Conservation (phyloP, 2,329 filamentous ascomycete genomes). For the Fusarium coicis region DNA sequence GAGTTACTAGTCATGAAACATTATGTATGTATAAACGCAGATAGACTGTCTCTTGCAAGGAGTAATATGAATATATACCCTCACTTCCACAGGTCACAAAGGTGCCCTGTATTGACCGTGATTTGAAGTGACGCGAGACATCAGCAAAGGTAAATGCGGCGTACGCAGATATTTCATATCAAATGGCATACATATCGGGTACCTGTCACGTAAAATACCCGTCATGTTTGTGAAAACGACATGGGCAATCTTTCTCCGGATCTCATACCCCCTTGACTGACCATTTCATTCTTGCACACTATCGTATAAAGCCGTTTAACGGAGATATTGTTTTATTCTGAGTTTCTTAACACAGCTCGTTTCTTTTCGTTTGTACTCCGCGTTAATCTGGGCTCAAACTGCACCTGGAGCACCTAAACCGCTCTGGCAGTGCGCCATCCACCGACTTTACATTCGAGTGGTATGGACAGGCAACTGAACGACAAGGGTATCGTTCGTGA, state of each 20-base stretch:
- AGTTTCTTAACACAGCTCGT: not conserved
- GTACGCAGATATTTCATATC: not conserved
- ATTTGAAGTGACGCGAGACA: not conserved
- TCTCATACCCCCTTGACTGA: not conserved
- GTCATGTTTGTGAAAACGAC: not conserved
- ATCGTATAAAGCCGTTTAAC: not conserved
- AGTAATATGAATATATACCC: slow-evolving; percentile 15
- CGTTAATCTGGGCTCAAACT: not conserved
- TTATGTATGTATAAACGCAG: slow-evolving; percentile 6
- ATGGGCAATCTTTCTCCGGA: not conserved
- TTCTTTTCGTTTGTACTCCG: not conserved
- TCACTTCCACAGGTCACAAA: not conserved
- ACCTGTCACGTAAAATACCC: not conserved
- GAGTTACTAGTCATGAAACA: slow-evolving; percentile 17
- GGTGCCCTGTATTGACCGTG: not conserved
- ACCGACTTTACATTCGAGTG: not conserved
- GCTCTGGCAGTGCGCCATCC: not conserved
- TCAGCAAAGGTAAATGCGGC: not conserved
- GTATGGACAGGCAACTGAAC: not conserved
- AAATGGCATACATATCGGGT: not conserved
- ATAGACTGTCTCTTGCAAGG: slow-evolving; percentile 8
- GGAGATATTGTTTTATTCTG: not conserved
- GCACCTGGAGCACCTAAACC: not conserved
- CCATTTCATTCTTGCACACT: not conserved
- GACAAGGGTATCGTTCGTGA: not conserved